Evolutionary conservation across 192 early-diverging fungal genomes (phyloP).

Genomic region (Haplosporangium gracile): DNA sequence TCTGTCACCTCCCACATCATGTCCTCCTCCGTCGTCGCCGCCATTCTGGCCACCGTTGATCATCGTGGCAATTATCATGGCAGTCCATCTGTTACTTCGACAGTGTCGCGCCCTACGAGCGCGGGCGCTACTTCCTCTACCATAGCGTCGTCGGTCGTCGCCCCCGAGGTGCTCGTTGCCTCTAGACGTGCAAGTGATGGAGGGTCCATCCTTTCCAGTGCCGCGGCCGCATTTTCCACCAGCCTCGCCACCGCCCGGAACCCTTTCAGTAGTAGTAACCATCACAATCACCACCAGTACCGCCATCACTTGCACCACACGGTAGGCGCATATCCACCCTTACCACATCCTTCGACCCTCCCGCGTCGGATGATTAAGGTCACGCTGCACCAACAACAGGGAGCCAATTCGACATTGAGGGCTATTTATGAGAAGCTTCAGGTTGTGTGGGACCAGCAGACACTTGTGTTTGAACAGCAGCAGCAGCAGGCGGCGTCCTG

Average conservation of each 20-base stretch:
- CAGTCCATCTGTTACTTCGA: background rate
- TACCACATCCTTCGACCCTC: slow-evolving; percentile 14
- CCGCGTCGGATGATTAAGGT: slow-evolving; percentile 22
- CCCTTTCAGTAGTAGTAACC: slow-evolving; percentile 11
- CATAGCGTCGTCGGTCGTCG: background rate
- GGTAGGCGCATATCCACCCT: slow-evolving; percentile 12
- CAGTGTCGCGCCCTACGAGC: background rate
- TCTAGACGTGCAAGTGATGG: slow-evolving; percentile 48
- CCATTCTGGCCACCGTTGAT: slow-evolving; percentile 30
- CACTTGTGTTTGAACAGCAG: slow-evolving; percentile 11
- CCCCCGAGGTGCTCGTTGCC: background rate
- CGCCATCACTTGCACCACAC: slow-evolving; percentile 10
- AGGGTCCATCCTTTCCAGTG: slow-evolving; percentile 43
- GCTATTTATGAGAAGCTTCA: slow-evolving; percentile 29
- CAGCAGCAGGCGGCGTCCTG: background rate
- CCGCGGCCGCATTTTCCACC: slow-evolving; percentile 38
- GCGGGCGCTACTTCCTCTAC: background rate
- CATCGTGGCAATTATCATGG: background rate
- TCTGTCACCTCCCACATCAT: slow-evolving; percentile 15
- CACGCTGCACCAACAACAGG: slow-evolving; percentile 51
- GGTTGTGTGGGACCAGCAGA: slow-evolving; percentile 29
- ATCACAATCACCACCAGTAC: background rate
- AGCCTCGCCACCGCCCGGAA: slow-evolving; percentile 31
- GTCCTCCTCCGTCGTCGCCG: slow-evolving; percentile 26
- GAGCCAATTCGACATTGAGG: slow-evolving; percentile 43